Conservation (phyloP, 129 eudicot species). For the Apium graveolens region DNA sequence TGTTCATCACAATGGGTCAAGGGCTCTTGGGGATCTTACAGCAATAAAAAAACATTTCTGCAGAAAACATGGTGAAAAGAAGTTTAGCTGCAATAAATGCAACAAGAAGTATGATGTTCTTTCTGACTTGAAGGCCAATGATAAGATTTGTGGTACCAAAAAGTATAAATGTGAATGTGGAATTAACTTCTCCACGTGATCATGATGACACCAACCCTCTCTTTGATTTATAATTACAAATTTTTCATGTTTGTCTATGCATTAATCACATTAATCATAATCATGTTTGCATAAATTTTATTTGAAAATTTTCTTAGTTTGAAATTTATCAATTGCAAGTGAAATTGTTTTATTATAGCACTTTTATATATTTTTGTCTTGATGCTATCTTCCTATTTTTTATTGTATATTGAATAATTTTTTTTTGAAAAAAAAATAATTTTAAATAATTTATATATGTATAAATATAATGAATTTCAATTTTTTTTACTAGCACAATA, state of each 20-base stretch:
- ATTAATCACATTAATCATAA: too few species aligned
- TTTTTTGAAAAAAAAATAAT: too few species aligned
- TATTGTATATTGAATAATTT: too few species aligned
- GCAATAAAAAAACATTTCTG: constrained; percentile 75
- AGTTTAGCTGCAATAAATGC: constrained; percentile 64
- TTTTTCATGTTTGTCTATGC: not conserved
- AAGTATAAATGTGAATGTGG: constrained; percentile 76
- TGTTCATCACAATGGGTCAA: constrained; percentile 70
- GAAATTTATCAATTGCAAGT: too few species aligned
- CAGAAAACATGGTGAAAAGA: constrained; percentile 75
- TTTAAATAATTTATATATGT: too few species aligned
- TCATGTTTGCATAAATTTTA: not conserved
- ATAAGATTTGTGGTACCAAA: constrained; percentile 69
- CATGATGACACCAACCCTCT: not conserved
- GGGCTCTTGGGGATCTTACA: constrained; percentile 85
- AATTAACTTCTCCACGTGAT: constrained; percentile 61
- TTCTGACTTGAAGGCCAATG: constrained; percentile 80
- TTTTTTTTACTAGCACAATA: too few species aligned
- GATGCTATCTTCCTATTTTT: too few species aligned
- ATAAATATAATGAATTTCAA: too few species aligned
- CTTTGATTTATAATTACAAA: not conserved
- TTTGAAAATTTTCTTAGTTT: not conserved
- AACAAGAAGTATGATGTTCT: constrained; percentile 68
- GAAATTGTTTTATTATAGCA: too few species aligned
- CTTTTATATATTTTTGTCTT: too few species aligned